Percentiles rank a stretch among this genome's conserved stretches.
Conservation (phyloP, 2,329 filamentous ascomycete species). For the Passalora sequoiae region DNA sequence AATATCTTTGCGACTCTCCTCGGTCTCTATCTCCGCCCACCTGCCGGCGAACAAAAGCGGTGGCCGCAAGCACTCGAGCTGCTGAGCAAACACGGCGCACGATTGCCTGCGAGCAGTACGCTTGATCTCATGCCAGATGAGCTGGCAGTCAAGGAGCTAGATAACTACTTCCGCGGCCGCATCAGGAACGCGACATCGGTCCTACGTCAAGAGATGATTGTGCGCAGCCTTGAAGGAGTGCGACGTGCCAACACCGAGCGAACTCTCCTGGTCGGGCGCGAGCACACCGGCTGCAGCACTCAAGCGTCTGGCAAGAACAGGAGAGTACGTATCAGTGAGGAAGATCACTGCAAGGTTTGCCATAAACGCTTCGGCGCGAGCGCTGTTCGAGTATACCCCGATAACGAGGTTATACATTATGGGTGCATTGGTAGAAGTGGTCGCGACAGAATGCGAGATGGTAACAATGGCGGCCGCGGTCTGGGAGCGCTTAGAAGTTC, state of each 20-base stretch:
- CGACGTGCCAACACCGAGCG: constrained; percentile 74
- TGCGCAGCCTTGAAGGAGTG: constrained; percentile 69
- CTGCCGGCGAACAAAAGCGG: constrained; percentile 58
- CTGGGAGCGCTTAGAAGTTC: constrained; percentile 11
- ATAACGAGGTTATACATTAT: constrained; percentile 51
- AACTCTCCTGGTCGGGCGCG: constrained; percentile 68
- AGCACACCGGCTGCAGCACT: constrained; percentile 54
- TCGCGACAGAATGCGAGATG: constrained; percentile 11
- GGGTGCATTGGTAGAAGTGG: constrained; percentile 39
- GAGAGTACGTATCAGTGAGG: constrained; percentile 77
- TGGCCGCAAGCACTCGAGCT: constrained; percentile 77
- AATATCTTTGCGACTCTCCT: constrained; percentile 92
- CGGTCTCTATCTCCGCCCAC: constrained; percentile 80
- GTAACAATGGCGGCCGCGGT: constrained; percentile 9
- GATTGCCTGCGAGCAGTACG: constrained; percentile 80
- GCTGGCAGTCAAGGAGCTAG: constrained; percentile 72
- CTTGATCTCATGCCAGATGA: constrained; percentile 77
- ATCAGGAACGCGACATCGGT: constrained; percentile 81
- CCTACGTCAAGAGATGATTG: constrained; percentile 73
- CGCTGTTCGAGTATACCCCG: constrained; percentile 83
- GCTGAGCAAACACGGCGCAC: constrained; percentile 86
- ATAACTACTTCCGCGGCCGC: constrained; percentile 85
- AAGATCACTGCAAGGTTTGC: constrained; percentile 85
- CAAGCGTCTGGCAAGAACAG: constrained; percentile 50
- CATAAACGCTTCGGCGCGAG: constrained; percentile 88